Base-by-base conservation (phyloP, 495 filamentous ascomycete species). In the Neurospora sp. region DNA sequence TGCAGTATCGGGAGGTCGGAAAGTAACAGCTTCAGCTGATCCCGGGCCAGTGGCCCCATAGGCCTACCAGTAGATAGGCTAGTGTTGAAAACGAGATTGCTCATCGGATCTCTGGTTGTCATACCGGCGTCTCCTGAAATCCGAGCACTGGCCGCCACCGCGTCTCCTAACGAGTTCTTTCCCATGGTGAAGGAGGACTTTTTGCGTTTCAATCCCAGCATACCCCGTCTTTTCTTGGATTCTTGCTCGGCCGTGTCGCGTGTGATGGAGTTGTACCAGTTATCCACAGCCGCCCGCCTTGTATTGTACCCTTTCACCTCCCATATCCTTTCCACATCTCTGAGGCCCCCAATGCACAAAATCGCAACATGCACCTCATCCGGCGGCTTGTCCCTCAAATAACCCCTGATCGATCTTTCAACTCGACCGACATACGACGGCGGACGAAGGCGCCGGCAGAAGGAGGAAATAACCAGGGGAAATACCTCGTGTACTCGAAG, bases 231-330 rank as follows among this genome's bases (percentile, higher is more conserved):
- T 70, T 82, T 81, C 70, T 86, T 87, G 11, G 81, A 72, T 20
- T 79, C 79, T 16, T 80, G 72, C 70, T 87, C 82, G 7, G 81
- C 73, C 10, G 82, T 74, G 35, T 83, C 85, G 40, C 77, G 80
- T 14, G 81, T 79, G 20, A 89, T 77, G 40, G 82, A 82, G 14
- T 78, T 79, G 75, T 85, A 89, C 87, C 87, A 89, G 16, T 71
- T 77, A 74, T 89, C 87, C 18, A 89, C 86, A 18, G 84, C 82
- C 20, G 80, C 82, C 70, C 85, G 84, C 37, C 87, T 81, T 20
- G 81, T 76, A 74, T 88, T 89, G 76, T 89, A 89, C 31, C 86
- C 86, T 71, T 89, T 88, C 3, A 86, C 84, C 72, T 89, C 86
- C 87, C 87, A 89, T 41, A 89, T 84, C 72, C 82, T 78, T 71